Conservation (phyloP, 331 rosid genomes). For the Quercus lobata region DNA sequence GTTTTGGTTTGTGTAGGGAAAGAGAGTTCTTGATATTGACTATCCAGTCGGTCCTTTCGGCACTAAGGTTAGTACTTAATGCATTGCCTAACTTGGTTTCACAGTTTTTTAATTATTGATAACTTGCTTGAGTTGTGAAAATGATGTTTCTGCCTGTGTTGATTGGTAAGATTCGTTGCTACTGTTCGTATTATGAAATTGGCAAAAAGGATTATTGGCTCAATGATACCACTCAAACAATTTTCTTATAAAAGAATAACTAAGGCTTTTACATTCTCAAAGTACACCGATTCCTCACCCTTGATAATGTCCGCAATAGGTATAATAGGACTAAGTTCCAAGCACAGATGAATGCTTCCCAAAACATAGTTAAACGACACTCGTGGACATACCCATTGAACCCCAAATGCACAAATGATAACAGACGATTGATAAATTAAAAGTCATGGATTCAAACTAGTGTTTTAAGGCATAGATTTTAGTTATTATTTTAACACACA, state of each 20-base stretch:
- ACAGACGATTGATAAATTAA: not conserved
- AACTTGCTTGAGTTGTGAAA: not conserved
- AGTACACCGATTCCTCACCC: no score
- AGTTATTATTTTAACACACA: not conserved
- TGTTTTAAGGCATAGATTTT: not conserved
- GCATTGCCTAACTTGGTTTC: not conserved
- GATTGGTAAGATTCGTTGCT: not conserved
- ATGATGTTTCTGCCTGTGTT: not conserved
- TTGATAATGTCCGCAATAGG: no score
- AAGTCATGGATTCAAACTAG: not conserved
- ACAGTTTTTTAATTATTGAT: not conserved
- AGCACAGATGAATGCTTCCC: no score
- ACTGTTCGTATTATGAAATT: no score
- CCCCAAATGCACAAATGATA: no score
- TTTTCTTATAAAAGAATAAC: no score
- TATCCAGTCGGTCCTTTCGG: slow-evolving; percentile 77
- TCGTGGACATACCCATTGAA: not conserved
- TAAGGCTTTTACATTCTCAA: no score
- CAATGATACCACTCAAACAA: no score
- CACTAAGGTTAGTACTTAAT: not conserved
- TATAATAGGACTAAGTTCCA: no score
- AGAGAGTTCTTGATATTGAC: slow-evolving; percentile 45
- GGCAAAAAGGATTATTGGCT: no score
- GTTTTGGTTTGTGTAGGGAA: slow-evolving; percentile 50
- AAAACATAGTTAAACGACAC: no score